A percentile compares a stretch with the other conserved stretches of the same genome.
Conservation (phyloP, 2,329 filamentous ascomycete genomes). For the Colletotrichum tropicale region DNA sequence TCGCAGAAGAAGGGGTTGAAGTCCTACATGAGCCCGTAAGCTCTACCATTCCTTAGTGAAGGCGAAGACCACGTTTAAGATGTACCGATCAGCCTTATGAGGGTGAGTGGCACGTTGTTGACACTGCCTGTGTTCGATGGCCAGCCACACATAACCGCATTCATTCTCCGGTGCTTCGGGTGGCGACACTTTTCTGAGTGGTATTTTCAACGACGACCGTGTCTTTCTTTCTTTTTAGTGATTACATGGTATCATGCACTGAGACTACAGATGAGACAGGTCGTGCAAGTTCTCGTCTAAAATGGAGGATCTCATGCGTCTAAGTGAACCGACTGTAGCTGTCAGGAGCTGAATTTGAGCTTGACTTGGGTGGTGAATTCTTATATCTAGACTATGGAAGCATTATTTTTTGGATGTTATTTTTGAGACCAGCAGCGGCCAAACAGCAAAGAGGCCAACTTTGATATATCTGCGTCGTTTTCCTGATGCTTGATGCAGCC, state of each 20-base stretch:
- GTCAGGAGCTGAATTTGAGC: not conserved
- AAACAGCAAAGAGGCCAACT: fast-evolving
- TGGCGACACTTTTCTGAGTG: not conserved
- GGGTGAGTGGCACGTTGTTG: fast-evolving
- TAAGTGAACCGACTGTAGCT: not conserved
- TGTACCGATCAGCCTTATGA: not conserved
- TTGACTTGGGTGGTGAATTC: not conserved
- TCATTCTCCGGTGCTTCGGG: not conserved
- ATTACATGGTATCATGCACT: fast-evolving
- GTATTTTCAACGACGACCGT: not conserved
- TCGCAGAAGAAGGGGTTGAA: not conserved
- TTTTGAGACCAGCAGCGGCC: no score
- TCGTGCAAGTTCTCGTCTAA: fast-evolving
- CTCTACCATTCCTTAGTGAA: not conserved
- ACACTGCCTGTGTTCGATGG: not conserved
- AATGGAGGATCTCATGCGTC: fast-evolving
- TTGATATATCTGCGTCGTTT: fast-evolving
- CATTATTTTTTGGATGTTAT: not conserved
- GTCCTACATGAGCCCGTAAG: not conserved
- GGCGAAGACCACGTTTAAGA: not conserved
- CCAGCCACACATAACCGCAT: not conserved
- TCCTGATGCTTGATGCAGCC: not conserved
- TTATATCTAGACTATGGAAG: fast-evolving
- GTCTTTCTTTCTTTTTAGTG: not conserved
- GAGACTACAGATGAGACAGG: fast-evolving